Base-by-base conservation (phyloP, 202 grass and related monocot species). In the Zoysia matrella region DNA sequence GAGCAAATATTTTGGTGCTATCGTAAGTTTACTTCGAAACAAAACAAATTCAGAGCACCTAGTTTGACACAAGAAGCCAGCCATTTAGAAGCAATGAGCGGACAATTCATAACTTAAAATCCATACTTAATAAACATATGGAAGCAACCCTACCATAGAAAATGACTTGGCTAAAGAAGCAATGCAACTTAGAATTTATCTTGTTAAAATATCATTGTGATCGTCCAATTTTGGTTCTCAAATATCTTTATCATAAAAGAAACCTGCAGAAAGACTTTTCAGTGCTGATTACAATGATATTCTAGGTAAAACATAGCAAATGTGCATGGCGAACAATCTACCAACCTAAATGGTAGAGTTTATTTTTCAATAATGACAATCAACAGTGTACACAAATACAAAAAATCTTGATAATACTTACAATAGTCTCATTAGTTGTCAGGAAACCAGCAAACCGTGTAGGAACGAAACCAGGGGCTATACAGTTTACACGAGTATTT, bases 381-480 rank as follows among this genome's bases (percentile, higher is more conserved):
- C n/a, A 1, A 45, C 60, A 69, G 73, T 54, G 73, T 83, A 52
- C 7, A 42, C 13, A 60, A 8, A 48, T 45, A 70, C 11, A 80
- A 69, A 56, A 49, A 39, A 60, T 41, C 65, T 67, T 67, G 39
- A 42, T 84, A 87, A 84, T 77, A 87, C 95, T 86, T 84, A 98
- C 95, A 80, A 98, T 9, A 65, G 80, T 65, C 14, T 87, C 92
- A 85, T 91, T 93, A 76, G 65, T 86, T 61, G 87, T 91, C 40
- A 95, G 90, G 73, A 98, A 98, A 74, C 76, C 68, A 87, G 95
- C 90, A 88, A 98, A 98, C 80, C 85, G 82, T 43, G 95, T 98
- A 47, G 95, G 95, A 72, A 98, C 95, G 81, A 98, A 98, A 87
- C 95, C 95, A 85, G 95, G 95, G 72, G 95, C 95, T 83, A 98